phyloP scores from a whole-genome alignment of 176 grass and related monocot genomes.

The Chloris gayana region DNA sequence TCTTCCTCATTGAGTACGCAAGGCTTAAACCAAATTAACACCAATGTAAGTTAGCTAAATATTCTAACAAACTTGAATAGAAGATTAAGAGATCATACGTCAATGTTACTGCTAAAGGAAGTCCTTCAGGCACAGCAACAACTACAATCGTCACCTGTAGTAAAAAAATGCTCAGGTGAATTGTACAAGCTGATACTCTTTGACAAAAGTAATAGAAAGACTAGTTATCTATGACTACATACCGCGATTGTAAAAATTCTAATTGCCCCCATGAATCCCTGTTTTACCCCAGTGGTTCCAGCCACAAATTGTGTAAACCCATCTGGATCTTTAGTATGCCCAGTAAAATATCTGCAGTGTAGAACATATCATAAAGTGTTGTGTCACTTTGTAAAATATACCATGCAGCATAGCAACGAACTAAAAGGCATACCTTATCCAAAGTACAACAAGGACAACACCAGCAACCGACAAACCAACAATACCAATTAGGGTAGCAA shows the following conservation, averaged over 20 bases:
- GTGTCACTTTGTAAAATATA: conserved; percentile 50
- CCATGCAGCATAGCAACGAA: no score
- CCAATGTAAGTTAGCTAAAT: no score
- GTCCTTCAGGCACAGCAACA: conserved; percentile 96
- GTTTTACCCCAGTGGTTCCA: conserved; percentile 65
- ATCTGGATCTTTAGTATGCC: conserved; percentile 78
- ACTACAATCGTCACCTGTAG: conserved; percentile 90
- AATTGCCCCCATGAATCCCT: conserved; percentile 85
- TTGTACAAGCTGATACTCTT: no score
- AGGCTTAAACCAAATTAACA: conserved; percentile 66
- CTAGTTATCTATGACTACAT: conserved; percentile 44
- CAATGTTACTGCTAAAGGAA: conserved; percentile 93
- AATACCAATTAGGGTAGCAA: conserved; percentile 93
- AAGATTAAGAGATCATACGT: conserved; percentile 64
- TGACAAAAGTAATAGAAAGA: no score
- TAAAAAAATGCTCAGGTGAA: conserved; percentile 33
- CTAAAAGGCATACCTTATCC: no score
- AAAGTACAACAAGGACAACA: conserved; percentile 78
- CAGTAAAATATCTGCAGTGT: conserved; percentile 89
- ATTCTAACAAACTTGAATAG: no score
- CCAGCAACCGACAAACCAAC: conserved; percentile 87
- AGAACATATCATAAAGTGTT: no score
- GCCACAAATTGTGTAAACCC: conserved; percentile 77
- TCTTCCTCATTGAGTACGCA: conserved; percentile 96
- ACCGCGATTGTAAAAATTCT: conserved; percentile 95